A percentile compares a stretch with the other conserved stretches of the same genome.
phyloP scores from a whole-genome alignment of 371 early-diverging fungal species.

The Syncephalis fuscata region DNA sequence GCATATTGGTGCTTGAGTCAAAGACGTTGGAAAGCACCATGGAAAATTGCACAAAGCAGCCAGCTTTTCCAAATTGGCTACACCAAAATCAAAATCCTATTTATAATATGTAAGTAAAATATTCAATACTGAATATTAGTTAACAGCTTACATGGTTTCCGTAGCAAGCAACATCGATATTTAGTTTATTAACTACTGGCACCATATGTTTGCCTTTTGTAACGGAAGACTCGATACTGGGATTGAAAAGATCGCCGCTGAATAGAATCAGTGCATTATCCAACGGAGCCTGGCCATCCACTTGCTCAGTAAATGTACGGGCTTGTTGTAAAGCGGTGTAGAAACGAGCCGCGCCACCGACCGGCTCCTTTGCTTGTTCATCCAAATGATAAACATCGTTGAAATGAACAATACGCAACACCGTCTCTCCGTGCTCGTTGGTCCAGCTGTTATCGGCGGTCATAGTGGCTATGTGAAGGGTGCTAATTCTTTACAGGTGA shows the following conservation, averaged over 20 bases:
- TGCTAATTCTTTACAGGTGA: no score
- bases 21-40: conserved; percentile 44
- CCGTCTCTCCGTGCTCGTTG: no score
- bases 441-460: no score
- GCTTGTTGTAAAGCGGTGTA: conserved; percentile 14
- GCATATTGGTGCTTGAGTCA: conserved; percentile 13
- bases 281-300: neutral
- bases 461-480: no score
- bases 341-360: conserved; percentile 44
- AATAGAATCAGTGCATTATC: conserved; percentile 24
- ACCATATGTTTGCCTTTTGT: conserved; percentile 40
- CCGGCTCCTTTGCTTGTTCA: conserved; percentile 25
- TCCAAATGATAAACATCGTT: conserved; percentile 42
- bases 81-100: conserved; percentile 44
- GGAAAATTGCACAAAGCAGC: conserved; percentile 28
- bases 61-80: conserved; percentile 23
- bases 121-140: neutral
- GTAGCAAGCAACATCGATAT: conserved; percentile 29
- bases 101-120: neutral
- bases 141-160: conserved; percentile 29
- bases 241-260: conserved; percentile 43
- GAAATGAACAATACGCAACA: conserved; percentile 24
- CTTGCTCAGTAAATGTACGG: conserved; percentile 1
- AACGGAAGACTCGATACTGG: conserved; percentile 34
- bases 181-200: conserved; percentile 22